phyloP scores from a whole-genome alignment of 352 stramenopile genomes.

The Aphanomyces astaci region DNA sequence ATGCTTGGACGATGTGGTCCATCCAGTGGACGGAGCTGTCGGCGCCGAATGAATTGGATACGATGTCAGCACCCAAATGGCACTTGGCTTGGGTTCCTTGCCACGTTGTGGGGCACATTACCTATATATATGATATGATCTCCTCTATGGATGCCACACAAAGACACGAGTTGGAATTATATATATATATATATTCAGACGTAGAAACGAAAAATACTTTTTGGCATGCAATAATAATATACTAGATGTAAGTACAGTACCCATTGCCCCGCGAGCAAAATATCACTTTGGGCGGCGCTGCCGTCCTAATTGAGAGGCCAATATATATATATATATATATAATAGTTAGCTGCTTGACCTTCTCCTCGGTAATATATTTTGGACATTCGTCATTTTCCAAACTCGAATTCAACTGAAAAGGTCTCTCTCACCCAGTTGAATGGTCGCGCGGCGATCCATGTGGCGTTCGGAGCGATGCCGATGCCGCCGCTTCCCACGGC shows the following conservation, averaged over 20 bases:
- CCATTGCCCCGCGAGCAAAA: conserved; percentile 57
- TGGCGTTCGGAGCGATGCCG: conserved; percentile 47
- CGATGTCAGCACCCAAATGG: conserved; percentile 46
- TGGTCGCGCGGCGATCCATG: conserved; percentile 58
- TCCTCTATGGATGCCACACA: too few relatives aligned
- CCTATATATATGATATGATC: too few relatives aligned
- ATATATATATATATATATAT: too few relatives aligned
- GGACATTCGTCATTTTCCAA: too few relatives aligned
- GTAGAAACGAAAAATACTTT: too few relatives aligned
- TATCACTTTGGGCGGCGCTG: conserved; percentile 57
- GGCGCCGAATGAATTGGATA: conserved; percentile 62
- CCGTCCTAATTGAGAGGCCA: too few relatives aligned
- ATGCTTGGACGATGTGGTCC: conserved; percentile 12
- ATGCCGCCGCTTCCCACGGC: conserved; percentile 43
- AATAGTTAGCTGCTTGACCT: too few relatives aligned
- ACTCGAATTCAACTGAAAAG: too few relatives aligned
- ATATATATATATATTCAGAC: too few relatives aligned
- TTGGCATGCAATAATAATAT: not conserved
- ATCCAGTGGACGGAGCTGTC: conserved; percentile 26
- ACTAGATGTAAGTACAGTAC: conserved; percentile 27
- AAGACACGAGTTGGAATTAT: too few relatives aligned
- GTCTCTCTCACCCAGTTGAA: too few relatives aligned
- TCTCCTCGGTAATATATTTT: too few relatives aligned
- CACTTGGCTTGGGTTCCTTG: conserved; percentile 43
- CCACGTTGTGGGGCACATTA: conserved; percentile 43